Conservation (phyloP, 768 basidiomycete species). For the Pleurotus djamor region DNA sequence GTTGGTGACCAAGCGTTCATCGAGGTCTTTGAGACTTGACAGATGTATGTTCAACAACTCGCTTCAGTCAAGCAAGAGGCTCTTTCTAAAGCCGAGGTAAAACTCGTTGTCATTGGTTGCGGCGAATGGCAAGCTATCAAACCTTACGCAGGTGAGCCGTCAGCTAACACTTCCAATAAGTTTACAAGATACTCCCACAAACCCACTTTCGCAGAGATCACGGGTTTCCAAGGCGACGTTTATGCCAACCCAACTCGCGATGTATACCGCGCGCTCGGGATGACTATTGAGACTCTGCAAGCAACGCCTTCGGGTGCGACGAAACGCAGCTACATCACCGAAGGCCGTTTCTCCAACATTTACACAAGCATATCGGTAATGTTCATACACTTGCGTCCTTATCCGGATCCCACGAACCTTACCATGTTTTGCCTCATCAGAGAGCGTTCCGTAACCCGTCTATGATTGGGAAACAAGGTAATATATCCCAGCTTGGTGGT, state of each 20-base stretch:
- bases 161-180: not conserved
- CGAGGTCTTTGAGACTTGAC: not conserved
- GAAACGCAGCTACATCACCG: slow-evolving; percentile 44
- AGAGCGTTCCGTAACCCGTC: slow-evolving; percentile 20
- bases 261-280: slow-evolving; percentile 59
- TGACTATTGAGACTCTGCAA: slow-evolving; percentile 48
- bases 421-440: not conserved
- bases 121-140: slow-evolving; percentile 53
- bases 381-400: not conserved
- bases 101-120: slow-evolving; percentile 57
- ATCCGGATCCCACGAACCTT: not conserved
- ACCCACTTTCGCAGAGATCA: slow-evolving; percentile 30
- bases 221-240: slow-evolving; percentile 43
- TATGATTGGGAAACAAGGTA: slow-evolving; percentile 60
- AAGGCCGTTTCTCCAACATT: slow-evolving; percentile 23
- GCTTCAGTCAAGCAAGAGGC: slow-evolving; percentile 35
- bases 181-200: not conserved
- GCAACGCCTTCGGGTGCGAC: slow-evolving; percentile 41
- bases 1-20: not conserved
- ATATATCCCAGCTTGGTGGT: slow-evolving; percentile 59
- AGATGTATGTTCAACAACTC: slow-evolving; percentile 51
- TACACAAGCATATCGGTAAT: slow-evolving; percentile 44
- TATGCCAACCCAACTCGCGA: slow-evolving; percentile 65
- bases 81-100: slow-evolving; percentile 34
- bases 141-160: slow-evolving; percentile 42